Evolutionary conservation across 1,284 basidiomycete genomes (phyloP), one percentile per base, ranked within the genome.

Genomic region (Tremellales sp.): DNA sequence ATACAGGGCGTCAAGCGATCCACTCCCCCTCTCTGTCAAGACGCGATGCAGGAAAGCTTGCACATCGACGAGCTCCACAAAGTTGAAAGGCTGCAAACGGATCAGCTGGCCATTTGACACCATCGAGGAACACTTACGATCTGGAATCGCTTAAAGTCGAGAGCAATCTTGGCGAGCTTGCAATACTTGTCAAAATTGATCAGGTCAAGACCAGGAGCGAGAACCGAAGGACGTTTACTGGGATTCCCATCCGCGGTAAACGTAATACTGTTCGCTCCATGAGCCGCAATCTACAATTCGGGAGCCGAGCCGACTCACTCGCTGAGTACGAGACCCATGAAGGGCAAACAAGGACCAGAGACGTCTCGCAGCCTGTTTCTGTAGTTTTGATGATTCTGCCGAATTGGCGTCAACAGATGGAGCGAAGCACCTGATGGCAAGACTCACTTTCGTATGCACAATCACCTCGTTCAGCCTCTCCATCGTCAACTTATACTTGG

Each of bases 231-330:
- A 54, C 94, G 80, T 59, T 84, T 79, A 7, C 86, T 85, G 7
- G 90, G 85, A 69, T 97, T 97, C 31, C 94, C 94, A 64, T 95
- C 94, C 43, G 87, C 82, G 60, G 90, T 93, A 73, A 97, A 98
- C 1, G 92, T 97, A 51, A 97, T 80, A 71, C 70, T 72, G 50
- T 13, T 34, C 13, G 27, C n/a, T 25, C 3, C 12, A 38, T 19
- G 4, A 8, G 26, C 18, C 26, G 13, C 2, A 8, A 18, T 44
- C 16, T 2, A 21, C 13, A 35, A 25, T 24, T n/a, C 31, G 6
- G n/a, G 21, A 36, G 25, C 31, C n/a, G 18, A 6, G 3, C 40
- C 56, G 42, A 71, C 79, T 58, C 69, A 88, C 70, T 73, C 71
- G 39, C 63, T 70, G 26, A 73, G 50, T 34, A 73, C 69, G 28